A percentile compares a stretch with the other conserved stretches of the same genome.
Conservation (phyloP, 2,329 filamentous ascomycete genomes). For the Arthroderma sp. region DNA sequence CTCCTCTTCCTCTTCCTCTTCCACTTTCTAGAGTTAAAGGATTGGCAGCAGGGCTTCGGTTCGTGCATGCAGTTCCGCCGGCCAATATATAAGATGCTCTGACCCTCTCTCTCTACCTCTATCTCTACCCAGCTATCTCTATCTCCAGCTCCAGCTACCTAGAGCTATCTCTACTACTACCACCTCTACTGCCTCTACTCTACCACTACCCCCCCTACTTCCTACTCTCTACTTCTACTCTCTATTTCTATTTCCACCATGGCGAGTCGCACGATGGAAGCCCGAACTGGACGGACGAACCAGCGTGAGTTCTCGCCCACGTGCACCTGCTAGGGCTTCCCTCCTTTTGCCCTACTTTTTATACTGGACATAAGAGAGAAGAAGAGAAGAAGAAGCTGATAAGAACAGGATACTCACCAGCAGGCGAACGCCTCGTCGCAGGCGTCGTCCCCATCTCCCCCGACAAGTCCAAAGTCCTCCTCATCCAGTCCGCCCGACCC, state of each 20-base stretch:
- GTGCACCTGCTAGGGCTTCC: constrained; percentile 15
- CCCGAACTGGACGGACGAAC: constrained; percentile 38
- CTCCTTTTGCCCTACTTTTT: not conserved
- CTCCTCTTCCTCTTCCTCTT: not conserved
- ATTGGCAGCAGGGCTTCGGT: not conserved
- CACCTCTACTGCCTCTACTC: not conserved
- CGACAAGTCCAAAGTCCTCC: constrained; percentile 76
- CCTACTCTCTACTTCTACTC: not conserved
- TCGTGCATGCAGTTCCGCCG: not conserved
- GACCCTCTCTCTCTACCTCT: not conserved
- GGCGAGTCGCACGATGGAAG: constrained; percentile 37
- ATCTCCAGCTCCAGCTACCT: too few relatives aligned
- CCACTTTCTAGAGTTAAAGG: not conserved
- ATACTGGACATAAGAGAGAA: not conserved
- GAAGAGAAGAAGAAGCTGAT: constrained; percentile 1
- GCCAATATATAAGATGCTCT: not conserved
- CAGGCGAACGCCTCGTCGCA: constrained; percentile 88
- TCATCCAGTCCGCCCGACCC: constrained; percentile 84
- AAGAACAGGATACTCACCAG: constrained; percentile 59
- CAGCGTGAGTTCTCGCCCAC: constrained; percentile 35
- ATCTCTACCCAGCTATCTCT: not conserved
- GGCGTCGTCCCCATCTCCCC: constrained; percentile 80
- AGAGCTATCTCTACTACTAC: not conserved
- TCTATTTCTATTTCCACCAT: constrained; percentile 1
- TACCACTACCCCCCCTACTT: not conserved